Base-by-base conservation (phyloP, 148 eudicot species). In the Selenicereus undatus region DNA sequence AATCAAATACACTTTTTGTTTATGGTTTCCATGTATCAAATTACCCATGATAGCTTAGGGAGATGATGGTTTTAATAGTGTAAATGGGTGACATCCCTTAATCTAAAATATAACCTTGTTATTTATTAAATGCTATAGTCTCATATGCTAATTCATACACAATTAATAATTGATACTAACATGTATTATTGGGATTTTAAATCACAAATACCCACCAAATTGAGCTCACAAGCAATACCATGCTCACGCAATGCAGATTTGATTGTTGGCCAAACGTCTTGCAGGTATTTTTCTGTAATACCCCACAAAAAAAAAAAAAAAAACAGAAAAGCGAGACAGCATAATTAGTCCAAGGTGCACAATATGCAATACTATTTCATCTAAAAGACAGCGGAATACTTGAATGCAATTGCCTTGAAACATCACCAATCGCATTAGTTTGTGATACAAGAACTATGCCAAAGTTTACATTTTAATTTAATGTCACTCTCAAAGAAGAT, bases 231-330 rank as follows among this genome's bases (percentile, higher is more conserved):
- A 26, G 88, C 52, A 80, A 93, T 78, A 66, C 93, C 97, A 81
- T 90, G 83, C 79, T 86, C 94, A 81, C 86, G 90, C 76, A 93
- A 71, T 21, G 97, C 94, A 77, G 90, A 82, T 80, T 82, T 91
- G 3, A 91, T 89, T 4, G 82, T 83, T n/a, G 94, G 91, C 94
- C 94, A 93, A 76, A 86, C 90, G 65, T 93, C 94, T 88, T 93
- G 97, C 90, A 93, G 83, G 78, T 93, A 93, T 71, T 88, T 91
- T 52, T 93, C 97, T 92, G 86, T 6, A 78, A 58, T 32, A 80
- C n/a, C n/a, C n/a, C 24, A 35, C 24, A 4, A 66, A 60, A 77
- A 17, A 51, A 27, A 2, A 39, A 76, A 60, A 20, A 42, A 32
- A 32, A 1, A 32, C 1, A 32, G 32, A 32, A 32, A 32, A 32